A percentile compares a stretch with the other conserved stretches of the same genome.
Conservation (phyloP, 2,329 filamentous ascomycete genomes). For the Pseudogymnoascus sp. region DNA sequence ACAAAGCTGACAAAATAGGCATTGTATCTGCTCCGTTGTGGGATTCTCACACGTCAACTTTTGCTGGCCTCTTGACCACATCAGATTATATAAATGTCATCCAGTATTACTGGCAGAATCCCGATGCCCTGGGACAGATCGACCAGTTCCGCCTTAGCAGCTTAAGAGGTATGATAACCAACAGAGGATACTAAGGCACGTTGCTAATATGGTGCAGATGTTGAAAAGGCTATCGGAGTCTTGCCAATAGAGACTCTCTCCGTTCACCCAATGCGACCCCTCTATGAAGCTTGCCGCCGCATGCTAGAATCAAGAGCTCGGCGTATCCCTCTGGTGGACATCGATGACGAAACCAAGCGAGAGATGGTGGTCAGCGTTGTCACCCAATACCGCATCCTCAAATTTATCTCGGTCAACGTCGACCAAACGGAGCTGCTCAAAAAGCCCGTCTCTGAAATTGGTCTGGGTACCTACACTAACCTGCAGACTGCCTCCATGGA, state of each 20-base stretch:
- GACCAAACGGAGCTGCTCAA: constrained; percentile 75
- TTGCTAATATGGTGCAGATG: constrained; percentile 50
- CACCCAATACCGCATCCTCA: constrained; percentile 95
- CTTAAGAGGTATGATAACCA: constrained; percentile 60
- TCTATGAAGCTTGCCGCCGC: constrained; percentile 89
- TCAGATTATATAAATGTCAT: constrained; percentile 99
- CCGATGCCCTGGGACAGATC: constrained; percentile 78
- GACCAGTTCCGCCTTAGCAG: constrained; percentile 91
- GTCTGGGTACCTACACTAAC: constrained; percentile 74
- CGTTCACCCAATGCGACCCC: constrained; percentile 80
- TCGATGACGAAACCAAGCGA: constrained; percentile 86
- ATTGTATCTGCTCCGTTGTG: constrained; percentile 96
- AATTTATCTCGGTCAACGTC: constrained; percentile 95
- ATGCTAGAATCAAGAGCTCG: constrained; percentile 93
- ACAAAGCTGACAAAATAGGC: constrained; percentile 43
- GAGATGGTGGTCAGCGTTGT: constrained; percentile 94
- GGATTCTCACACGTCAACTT: constrained; percentile 88
- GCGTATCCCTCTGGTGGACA: constrained; percentile 85
- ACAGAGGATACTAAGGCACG: constrained; percentile 10
- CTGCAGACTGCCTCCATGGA: constrained; percentile 80
- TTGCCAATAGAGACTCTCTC: constrained; percentile 88
- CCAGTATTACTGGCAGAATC: constrained; percentile 97
- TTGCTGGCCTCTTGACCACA: constrained; percentile 87
- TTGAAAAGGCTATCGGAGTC: constrained; percentile 89
- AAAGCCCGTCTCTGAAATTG: constrained; percentile 77